These are phyloP conservation scores for Oryza australiensis DNA, from an alignment of 176 grass and related monocot species.

Conservation along the genomic window DNA sequence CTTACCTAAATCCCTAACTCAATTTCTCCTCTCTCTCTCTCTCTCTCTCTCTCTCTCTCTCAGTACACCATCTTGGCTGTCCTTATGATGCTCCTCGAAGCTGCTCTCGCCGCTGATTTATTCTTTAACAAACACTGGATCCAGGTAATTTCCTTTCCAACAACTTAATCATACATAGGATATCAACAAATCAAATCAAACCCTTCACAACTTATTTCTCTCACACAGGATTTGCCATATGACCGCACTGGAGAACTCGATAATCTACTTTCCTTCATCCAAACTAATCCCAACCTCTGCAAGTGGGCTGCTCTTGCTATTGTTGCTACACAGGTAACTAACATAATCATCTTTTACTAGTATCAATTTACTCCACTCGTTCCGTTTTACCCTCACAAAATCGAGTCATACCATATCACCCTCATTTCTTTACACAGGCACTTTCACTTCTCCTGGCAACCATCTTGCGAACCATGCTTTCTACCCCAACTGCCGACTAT, in stretches of 20 bases:
- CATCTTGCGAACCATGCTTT: conserved; percentile 59
- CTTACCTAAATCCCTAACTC: neutral
- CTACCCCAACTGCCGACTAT: conserved; percentile 45
- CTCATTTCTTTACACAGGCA: conserved; percentile 43
- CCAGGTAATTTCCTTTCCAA: conserved; percentile 46
- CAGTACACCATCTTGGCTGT: conserved; percentile 51
- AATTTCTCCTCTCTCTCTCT: neutral
- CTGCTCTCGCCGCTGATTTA: conserved; percentile 41
- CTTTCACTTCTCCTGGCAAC: conserved; percentile 72
- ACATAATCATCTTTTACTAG: neutral
- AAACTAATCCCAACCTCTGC: conserved; percentile 69
- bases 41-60: too few species aligned
- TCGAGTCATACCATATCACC: neutral
- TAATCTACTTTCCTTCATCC: conserved; percentile 62
- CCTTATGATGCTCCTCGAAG: conserved; percentile 53
- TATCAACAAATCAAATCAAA: too few species aligned
- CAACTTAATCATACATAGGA: too few species aligned
- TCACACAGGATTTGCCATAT: conserved; percentile 66
- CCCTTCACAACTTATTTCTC: neutral
- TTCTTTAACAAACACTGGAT: conserved; percentile 66
- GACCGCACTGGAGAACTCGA: conserved; percentile 76
- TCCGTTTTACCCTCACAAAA: neutral
- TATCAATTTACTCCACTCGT: neutral
- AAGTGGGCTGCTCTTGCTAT: conserved; percentile 55
- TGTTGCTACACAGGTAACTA: conserved; percentile 61